Evolutionary conservation across 257 asterid species (phyloP).

Genomic region (Anisodus tanguticus): DNA sequence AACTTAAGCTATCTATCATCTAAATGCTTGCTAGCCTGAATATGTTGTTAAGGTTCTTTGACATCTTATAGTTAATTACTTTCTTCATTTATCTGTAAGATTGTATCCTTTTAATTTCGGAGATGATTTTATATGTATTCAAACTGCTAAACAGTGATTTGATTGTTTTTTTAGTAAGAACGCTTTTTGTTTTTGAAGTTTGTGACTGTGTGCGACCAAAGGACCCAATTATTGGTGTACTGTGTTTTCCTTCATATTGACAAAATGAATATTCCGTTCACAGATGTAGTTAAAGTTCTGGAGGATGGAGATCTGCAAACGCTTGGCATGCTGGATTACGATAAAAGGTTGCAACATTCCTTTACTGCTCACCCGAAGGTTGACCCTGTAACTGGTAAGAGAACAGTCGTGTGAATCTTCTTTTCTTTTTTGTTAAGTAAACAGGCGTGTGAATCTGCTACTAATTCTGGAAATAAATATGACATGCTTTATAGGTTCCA

Average conservation of each 20-base stretch:
- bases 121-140: not conserved
- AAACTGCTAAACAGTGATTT: not conserved
- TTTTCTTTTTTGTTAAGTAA: conserved; percentile 36
- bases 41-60: not conserved
- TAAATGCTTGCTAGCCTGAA: not conserved
- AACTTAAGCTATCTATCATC: conserved; percentile 2
- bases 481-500: not conserved
- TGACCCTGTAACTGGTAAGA: conserved; percentile 90
- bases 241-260: conserved; percentile 3
- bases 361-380: conserved; percentile 98
- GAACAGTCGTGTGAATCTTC: conserved; percentile 18
- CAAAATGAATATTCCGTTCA: conserved; percentile 17
- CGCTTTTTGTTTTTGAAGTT: not conserved
- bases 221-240: conserved; percentile 1
- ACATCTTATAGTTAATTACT: conserved; percentile 12
- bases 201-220: not conserved
- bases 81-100: not conserved
- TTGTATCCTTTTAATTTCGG: not conserved
- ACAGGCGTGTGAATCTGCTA: conserved; percentile 11
- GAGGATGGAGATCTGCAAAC: conserved; percentile 98
- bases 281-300: conserved; percentile 90
- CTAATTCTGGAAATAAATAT: not conserved
- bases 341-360: conserved; percentile 80
- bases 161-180: not conserved
- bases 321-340: conserved; percentile 90